Base-by-base conservation (phyloP, 345 rosid species). In the Stellera chamaejasme region DNA sequence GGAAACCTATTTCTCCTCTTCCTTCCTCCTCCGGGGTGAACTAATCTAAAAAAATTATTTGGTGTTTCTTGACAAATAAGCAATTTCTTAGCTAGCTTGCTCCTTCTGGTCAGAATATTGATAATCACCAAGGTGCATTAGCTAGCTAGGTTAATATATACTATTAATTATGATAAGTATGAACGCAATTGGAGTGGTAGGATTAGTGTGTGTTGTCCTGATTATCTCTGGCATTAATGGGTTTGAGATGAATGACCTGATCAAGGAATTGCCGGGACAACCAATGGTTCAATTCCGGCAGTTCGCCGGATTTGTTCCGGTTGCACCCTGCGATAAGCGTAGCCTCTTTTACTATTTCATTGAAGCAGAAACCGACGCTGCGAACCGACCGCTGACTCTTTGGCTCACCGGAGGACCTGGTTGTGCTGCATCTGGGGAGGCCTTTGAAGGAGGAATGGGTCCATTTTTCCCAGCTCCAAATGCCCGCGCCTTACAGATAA, bases 311-410 rank as follows among this genome's bases (percentile, higher is more conserved):
- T 55, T 19, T 3, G 43, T 55, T 23, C 27, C 42, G 3, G 6
- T 55, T 36, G 58, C 23, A 15, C 2, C 3, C 12, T 9, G 16
- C 9, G 6, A 45, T 42, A 10, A 28, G 0, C 42, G n/a, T 19
- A 55, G 58, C 11, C 47, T 42, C 25, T 55, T 55, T 11, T 55
- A 55, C n/a, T 36, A 55, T 55, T 55, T 55, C 2, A 47, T 55
- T 5, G 59, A 55, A 43, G 59, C 48, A 7, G 36, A 55, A 10
- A 44, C 9, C 0, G 59, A 56, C 23, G 19, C 59, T 1, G 12
- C 43, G 9, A 13, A 56, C 25, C 49, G 8, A 3, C 59, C 59
- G 16, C 48, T 55, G 7, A 55, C 59, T 5, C 2, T 55, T 43
- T 55, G 48, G 39, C 3, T 55, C 12, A 23, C 39, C 3, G 59